Evolutionary conservation across 108 stramenopile genomes (phyloP), one percentile per base, ranked within the genome.

Genomic region (Stephanodiscus minutulus): DNA sequence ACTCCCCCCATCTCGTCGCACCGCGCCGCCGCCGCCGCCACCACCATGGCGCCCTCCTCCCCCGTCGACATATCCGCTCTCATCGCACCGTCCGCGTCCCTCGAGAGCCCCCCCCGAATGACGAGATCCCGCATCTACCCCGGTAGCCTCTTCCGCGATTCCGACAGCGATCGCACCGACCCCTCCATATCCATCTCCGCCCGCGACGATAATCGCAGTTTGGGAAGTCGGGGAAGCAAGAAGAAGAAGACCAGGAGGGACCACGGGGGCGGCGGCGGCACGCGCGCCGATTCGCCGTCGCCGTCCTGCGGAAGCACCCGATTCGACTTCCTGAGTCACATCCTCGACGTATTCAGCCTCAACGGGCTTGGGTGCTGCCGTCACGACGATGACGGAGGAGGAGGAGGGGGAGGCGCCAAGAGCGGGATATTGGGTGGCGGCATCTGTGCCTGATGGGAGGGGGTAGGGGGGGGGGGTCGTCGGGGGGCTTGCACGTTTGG

Each of bases 81-180:
- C n/a, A n/a, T n/a, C n/a, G n/a, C n/a, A n/a, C n/a, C n/a, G n/a
- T 25, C 43, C 5, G 18, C 18, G 27, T 64, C 62, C n/a, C 37
- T 64, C 36, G 62, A 64, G 31, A 47, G 46, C 15, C 62, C 62
- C 0, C 62, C 62, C 0, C 33, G 62, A 6, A 64, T 64, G 62
- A 64, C 43, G 0, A 43, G 62, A 9, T 64, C 62, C 41, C 6
- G n/a, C n/a, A n/a, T 64, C 41, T 0, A 43, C 28, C 6, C 62
- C 0, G 22, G 5, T 27, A 64, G 62, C 37, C 28, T 64, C 0
- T 64, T 64, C 43, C 62, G 43, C 24, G 62, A 64, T 7, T 21
- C 39, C 28, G 24, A 43, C 25, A 61, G 33, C 29, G 29, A 31
- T 22, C 29, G 60, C 5, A 31, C 21, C n/a, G n/a, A n/a, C n/a